Evolutionary conservation across 2,329 filamentous ascomycete species (phyloP).

Genomic region (Venturiaceae sp.): DNA sequence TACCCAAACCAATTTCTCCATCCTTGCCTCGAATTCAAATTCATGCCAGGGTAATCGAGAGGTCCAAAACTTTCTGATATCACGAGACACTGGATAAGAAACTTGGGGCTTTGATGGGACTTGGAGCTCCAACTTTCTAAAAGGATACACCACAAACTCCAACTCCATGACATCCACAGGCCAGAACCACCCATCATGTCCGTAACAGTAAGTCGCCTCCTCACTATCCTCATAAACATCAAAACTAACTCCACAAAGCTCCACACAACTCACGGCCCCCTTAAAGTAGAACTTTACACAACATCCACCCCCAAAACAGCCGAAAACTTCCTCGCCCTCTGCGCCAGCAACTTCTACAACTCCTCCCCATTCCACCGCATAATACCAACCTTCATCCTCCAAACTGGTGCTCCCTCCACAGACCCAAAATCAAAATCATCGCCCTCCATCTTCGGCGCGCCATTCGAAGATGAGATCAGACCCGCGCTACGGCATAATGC

Average conservation of each 20-base stretch:
- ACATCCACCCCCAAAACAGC: slow-evolving; percentile 88
- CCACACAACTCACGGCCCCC: slow-evolving; percentile 78
- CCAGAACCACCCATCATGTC: too few relatives aligned
- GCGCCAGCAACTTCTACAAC: slow-evolving; percentile 70
- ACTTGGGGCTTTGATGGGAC: too few relatives aligned
- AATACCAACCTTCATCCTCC: slow-evolving; percentile 73
- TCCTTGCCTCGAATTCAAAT: too few relatives aligned
- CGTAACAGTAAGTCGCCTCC: slow-evolving; percentile 27
- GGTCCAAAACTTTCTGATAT: too few relatives aligned
- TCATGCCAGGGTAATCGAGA: too few relatives aligned
- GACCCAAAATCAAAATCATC: slow-evolving; percentile 51
- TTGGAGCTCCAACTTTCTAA: too few relatives aligned
- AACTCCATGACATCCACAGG: too few relatives aligned
- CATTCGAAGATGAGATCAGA: slow-evolving; percentile 74
- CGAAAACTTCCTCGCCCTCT: slow-evolving; percentile 86
- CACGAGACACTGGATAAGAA: too few relatives aligned
- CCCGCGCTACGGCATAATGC: slow-evolving; percentile 59
- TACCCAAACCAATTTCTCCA: too few relatives aligned
- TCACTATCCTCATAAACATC: neutral
- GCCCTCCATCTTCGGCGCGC: slow-evolving; percentile 57
- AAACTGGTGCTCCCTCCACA: slow-evolving; percentile 53
- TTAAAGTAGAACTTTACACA: slow-evolving; percentile 96
- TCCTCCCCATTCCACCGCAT: slow-evolving; percentile 68
- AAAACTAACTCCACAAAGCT: slow-evolving; percentile 31
- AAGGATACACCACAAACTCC: neutral